Base-by-base conservation (phyloP, 2,329 filamentous ascomycete genomes). In the Domatiomyces catenatus region DNA sequence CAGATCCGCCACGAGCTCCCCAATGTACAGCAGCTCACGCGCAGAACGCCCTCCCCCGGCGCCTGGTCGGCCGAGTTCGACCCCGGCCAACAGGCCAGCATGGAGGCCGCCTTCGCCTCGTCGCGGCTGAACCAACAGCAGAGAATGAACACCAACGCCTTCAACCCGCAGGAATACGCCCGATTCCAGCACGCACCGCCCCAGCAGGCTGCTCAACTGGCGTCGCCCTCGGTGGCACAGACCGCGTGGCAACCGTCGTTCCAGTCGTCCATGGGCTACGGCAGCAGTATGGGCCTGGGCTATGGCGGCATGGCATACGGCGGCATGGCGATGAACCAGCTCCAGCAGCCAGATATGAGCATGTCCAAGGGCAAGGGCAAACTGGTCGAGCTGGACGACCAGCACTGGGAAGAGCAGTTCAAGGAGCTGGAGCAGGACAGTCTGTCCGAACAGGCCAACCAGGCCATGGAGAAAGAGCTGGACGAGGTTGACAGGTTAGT, bases 351-450 rank as follows among this genome's bases (percentile, higher is more conserved):
- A 36, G 63, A 67, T 43, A 67, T 67, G 36, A 62, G 68, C 52
- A 69, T 71, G 44, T 67, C 88, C 66, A 96, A 96, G 66, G 89
- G 85, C 42, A 94, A 93, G 67, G 79, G 72, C 5, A 71, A 77
- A 36, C 78, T 96, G 70, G 83, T 96, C 10, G 92, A 96, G 70
- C 77, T 96, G 20, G 87, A 95, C 64, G 90, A 98, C 60, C 74
- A 83, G 62, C 84, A 94, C 63, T 96, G 92, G 92, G 90, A 96
- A 68, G 86, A 88, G 60, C 88, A 96, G 66, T 98, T 98, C 66
- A 85, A 87, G 51, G 80, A 92, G 67, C 69, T 69, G 42, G 71
- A 75, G 47, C 67, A 70, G 49, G 71, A 74, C 59, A 71, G 71
- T 50, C 66, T 77, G 51, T 79, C 81, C 55, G 71, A 70, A 36